These are phyloP conservation scores for Pythium grandisporangium DNA, from an alignment of 352 stramenopile genomes.

Conservation along the genomic window DNA sequence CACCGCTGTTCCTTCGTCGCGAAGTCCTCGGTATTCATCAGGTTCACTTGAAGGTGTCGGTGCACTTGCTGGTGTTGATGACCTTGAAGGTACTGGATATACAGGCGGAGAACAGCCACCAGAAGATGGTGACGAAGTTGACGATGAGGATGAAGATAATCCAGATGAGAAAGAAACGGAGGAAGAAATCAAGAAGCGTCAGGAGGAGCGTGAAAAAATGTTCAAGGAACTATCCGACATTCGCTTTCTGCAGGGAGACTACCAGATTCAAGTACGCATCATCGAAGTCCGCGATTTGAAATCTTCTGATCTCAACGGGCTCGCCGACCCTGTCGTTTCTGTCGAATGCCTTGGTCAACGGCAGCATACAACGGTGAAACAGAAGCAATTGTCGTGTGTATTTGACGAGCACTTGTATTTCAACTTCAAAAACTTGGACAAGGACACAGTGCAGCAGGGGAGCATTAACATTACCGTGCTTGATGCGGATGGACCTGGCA, in stretches of 20 bases:
- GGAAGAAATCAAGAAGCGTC: conserved; percentile 45
- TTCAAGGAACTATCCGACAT: conserved; percentile 62
- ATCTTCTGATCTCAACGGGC: conserved; percentile 75
- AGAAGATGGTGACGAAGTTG: conserved; percentile 7
- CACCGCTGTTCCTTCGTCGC: conserved; percentile 35
- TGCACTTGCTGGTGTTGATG: neutral
- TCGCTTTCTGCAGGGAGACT: conserved; percentile 75
- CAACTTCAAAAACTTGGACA: conserved; percentile 74
- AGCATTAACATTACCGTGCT: conserved; percentile 79
- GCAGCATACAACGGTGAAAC: conserved; percentile 73
- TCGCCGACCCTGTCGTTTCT: conserved; percentile 83
- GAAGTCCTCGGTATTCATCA: conserved; percentile 17
- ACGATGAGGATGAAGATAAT: conserved; percentile 25
- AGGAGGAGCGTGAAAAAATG: conserved; percentile 71
- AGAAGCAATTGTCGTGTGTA: conserved; percentile 77
- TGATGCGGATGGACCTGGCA: conserved; percentile 51
- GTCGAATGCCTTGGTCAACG: conserved; percentile 78
- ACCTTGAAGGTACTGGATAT: neutral
- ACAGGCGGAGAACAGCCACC: conserved; percentile 7
- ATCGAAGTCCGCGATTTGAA: conserved; percentile 90
- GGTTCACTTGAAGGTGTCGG: neutral
- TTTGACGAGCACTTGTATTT: conserved; percentile 91
- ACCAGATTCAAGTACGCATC: conserved; percentile 79
- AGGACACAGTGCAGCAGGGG: conserved; percentile 58
- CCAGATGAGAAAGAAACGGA: conserved; percentile 33